These are phyloP conservation scores for Panicum hallii DNA, from an alignment of 202 grass and related monocot species.

Conservation along the genomic window DNA sequence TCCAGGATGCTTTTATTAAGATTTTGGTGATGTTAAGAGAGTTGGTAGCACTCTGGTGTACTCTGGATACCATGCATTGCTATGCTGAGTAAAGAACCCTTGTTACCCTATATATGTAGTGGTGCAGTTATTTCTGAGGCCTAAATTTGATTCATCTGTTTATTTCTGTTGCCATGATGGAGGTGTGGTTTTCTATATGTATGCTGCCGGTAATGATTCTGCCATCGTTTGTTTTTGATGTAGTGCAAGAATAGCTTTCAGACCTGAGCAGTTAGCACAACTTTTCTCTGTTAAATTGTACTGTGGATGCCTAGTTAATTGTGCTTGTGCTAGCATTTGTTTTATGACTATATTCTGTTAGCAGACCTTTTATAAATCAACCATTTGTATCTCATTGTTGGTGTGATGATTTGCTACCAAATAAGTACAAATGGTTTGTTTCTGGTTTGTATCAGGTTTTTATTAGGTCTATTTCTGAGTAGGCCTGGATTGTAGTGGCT, in stretches of 20 bases:
- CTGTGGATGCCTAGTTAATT: not conserved
- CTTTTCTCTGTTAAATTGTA: not conserved
- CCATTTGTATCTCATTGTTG: not conserved
- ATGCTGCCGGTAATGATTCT: not conserved
- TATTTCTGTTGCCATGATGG: not conserved
- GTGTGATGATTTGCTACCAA: not conserved
- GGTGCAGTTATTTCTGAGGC: not conserved
- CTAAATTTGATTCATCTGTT: not conserved
- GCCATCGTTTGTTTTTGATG: not conserved
- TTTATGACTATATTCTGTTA: too few species aligned
- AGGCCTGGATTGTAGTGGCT: not conserved
- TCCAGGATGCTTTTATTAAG: conserved; percentile 43
- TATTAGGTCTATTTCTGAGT: not conserved
- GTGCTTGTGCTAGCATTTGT: not conserved
- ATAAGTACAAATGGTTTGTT: not conserved
- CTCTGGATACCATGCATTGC: conserved; percentile 37
- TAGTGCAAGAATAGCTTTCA: not conserved
- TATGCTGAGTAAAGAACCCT: conserved; percentile 40
- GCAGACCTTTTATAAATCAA: too few species aligned
- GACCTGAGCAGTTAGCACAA: too few species aligned
- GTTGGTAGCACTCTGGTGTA: conserved; percentile 23
- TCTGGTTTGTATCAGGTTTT: not conserved
- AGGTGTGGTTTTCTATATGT: not conserved
- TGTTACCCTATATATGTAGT: conserved; percentile 4
- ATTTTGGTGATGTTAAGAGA: conserved; percentile 31